Base-by-base conservation (phyloP, 495 filamentous ascomycete species). In the Neurospora sp. region DNA sequence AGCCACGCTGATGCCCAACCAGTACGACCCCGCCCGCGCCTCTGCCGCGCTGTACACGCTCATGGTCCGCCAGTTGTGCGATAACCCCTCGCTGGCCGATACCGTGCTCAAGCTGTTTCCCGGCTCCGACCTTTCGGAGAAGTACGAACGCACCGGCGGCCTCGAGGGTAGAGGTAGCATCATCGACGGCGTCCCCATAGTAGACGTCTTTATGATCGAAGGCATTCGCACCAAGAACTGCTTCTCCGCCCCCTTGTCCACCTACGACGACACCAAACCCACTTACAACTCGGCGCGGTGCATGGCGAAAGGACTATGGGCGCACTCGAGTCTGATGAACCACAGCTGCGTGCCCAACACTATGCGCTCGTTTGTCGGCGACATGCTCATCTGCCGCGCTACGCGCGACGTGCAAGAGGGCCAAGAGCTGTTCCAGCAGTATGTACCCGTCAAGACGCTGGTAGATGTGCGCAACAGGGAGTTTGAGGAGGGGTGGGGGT, bases 331-430 rank as follows among this genome's bases (percentile, higher is more conserved):
- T 2, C 84, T 83, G 76, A 82, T 87, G 72, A 90, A 90, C 77
- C 88, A 90, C 75, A 82, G 80, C 71, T 90, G 88, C 78, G 69
- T 85, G 61, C 80, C 81, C 35, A 90, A 88, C 73, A 80, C 80
- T 9, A 79, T 78, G 12, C 85, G 87, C 10, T 80, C 84, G 8
- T 89, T 89, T 75, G 81, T 89, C 41, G 86, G 87, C n/a, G 88
- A 90, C 72, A 82, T 90, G 79, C 82, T 87, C 76, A 79, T 89
- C 68, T 74, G 87, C 47, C 83, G 86, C 22, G 87, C 88, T 0
- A 81, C 81, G 12, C 69, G 77, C 9, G 76, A 85, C 70, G 82
- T 90, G n/a, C 75, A 78, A 8, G 71, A 79, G 1, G 82, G 85
- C 70, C 85, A 86, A 16, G 89, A 90, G 74, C 65, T 91, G 31